phyloP scores from a whole-genome alignment of 345 rosid species.

The Corchorus capsularis region DNA sequence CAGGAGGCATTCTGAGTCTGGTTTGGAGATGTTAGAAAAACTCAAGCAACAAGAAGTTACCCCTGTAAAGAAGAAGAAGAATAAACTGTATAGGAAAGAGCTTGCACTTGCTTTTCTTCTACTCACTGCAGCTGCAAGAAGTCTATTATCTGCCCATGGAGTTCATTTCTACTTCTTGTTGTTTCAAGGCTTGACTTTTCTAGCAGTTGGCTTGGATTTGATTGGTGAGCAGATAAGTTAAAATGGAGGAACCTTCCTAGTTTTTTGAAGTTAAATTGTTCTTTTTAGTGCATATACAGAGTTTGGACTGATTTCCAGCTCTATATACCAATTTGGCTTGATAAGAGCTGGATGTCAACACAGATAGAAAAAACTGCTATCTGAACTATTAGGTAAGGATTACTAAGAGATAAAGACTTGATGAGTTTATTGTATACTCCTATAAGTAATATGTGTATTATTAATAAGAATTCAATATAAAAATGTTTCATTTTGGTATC shows the following conservation, averaged over 20 bases:
- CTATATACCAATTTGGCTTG: slow-evolving; percentile 1
- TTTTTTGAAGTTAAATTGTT: neutral
- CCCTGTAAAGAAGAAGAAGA: slow-evolving; percentile 50
- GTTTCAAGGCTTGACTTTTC: slow-evolving; percentile 84
- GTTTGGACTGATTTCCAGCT: slow-evolving; percentile 19
- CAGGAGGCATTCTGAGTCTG: slow-evolving; percentile 73
- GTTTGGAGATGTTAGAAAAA: slow-evolving; percentile 62
- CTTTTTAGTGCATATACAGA: slow-evolving; percentile 11
- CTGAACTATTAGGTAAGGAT: slow-evolving; percentile 16
- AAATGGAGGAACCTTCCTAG: neutral
- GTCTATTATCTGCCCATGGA: slow-evolving; percentile 81
- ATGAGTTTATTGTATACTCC: slow-evolving; percentile 25
- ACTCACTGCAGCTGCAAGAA: slow-evolving; percentile 80
- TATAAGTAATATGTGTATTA: slow-evolving; percentile 18
- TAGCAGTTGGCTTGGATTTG: slow-evolving; percentile 85
- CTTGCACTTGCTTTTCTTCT: slow-evolving; percentile 80
- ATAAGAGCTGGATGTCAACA: slow-evolving; percentile 2
- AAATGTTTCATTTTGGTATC: neutral
- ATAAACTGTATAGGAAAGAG: slow-evolving; percentile 74
- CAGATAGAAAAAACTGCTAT: slow-evolving; percentile 16
- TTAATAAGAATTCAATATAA: slow-evolving; percentile 6
- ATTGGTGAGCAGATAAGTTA: slow-evolving; percentile 85
- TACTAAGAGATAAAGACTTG: slow-evolving; percentile 11
- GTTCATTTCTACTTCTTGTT: slow-evolving; percentile 90
- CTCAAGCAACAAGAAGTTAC: slow-evolving; percentile 50